Evolutionary conservation across 1,284 basidiomycete genomes (phyloP).

Genomic region (Calocybe gambosa): DNA sequence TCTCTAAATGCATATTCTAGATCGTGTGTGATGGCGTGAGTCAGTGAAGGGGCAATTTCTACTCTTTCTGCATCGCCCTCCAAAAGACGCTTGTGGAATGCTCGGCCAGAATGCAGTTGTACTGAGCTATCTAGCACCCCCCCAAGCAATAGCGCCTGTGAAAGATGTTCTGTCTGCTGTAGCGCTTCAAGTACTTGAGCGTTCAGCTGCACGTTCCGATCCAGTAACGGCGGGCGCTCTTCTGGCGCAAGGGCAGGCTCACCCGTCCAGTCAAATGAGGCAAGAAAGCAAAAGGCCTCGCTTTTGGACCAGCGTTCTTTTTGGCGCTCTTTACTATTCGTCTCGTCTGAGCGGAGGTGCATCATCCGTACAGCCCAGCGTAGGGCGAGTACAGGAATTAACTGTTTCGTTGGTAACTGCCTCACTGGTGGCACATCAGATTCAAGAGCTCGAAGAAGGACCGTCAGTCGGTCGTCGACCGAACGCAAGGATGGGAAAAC

Average conservation of each 20-base stretch:
- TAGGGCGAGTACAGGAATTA: constrained; percentile 47
- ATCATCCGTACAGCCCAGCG: constrained; percentile 54
- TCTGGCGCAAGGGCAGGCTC: constrained; percentile 15
- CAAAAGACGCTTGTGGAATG: constrained; percentile 49
- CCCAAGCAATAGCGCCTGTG: constrained; percentile 53
- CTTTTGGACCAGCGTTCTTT: constrained; percentile 62
- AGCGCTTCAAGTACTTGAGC: constrained; percentile 61
- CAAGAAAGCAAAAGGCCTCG: constrained; percentile 63
- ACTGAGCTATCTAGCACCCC: constrained; percentile 39
- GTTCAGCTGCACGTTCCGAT: constrained; percentile 65
- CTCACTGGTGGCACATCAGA: constrained; percentile 50
- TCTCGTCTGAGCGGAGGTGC: constrained; percentile 43
- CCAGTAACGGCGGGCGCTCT: constrained; percentile 32
- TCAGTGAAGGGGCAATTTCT: constrained; percentile 29
- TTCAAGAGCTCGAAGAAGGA: constrained; percentile 52
- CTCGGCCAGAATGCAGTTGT: constrained; percentile 48
- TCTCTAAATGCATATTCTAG: constrained; percentile 45
- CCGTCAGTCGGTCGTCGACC: constrained; percentile 44
- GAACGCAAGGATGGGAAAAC: constrained; percentile 41
- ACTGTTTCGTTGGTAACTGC: constrained; percentile 36
- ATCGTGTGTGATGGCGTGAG: constrained; percentile 42
- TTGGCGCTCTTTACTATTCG: constrained; percentile 45
- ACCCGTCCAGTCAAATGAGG: constrained; percentile 34
- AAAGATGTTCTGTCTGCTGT: constrained; percentile 52
- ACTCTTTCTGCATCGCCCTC: constrained; percentile 19